These are phyloP conservation scores for Apiosordaria backusii DNA, from an alignment of 495 filamentous ascomycete genomes.

Conservation along the genomic window DNA sequence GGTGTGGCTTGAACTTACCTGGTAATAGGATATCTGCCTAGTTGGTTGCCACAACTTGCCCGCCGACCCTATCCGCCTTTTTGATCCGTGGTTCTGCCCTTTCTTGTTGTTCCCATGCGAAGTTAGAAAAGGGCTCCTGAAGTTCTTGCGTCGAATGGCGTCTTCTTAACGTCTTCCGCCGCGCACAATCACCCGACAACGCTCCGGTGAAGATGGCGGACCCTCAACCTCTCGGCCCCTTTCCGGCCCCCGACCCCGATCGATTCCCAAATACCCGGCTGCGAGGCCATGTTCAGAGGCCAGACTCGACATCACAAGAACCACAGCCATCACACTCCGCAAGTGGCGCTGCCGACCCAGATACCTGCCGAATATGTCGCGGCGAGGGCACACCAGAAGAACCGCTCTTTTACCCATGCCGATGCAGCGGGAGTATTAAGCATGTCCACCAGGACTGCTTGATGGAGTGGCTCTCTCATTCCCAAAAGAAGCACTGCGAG, in stretches of 20 bases:
- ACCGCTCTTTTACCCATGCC: conserved; percentile 94
- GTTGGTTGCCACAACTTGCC: no score
- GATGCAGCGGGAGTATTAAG: conserved; percentile 97
- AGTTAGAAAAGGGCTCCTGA: not conserved
- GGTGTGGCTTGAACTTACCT: no score
- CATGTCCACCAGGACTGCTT: conserved; percentile 96
- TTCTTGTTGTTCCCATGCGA: not conserved
- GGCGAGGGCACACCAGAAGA: conserved; percentile 82
- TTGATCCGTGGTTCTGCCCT: not conserved
- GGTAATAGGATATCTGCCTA: no score
- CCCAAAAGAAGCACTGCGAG: conserved; percentile 98
- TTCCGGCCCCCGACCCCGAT: not conserved
- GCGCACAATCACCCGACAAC: not conserved
- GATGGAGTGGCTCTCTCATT: conserved; percentile 97
- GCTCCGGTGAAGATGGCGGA: not conserved
- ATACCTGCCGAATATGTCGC: conserved; percentile 93
- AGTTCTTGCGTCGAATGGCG: not conserved
- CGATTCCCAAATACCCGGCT: conserved; percentile 30
- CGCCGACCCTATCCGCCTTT: not conserved
- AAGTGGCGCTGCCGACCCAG: conserved; percentile 48
- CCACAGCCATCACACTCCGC: not conserved
- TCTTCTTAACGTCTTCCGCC: not conserved
- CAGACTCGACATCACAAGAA: not conserved
- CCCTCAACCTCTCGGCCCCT: not conserved
- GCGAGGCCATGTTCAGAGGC: conserved; percentile 12